These are phyloP conservation scores for Saccharomycopsis olivae DNA, from an alignment of 805 yeast genomes.

Conservation along the genomic window DNA sequence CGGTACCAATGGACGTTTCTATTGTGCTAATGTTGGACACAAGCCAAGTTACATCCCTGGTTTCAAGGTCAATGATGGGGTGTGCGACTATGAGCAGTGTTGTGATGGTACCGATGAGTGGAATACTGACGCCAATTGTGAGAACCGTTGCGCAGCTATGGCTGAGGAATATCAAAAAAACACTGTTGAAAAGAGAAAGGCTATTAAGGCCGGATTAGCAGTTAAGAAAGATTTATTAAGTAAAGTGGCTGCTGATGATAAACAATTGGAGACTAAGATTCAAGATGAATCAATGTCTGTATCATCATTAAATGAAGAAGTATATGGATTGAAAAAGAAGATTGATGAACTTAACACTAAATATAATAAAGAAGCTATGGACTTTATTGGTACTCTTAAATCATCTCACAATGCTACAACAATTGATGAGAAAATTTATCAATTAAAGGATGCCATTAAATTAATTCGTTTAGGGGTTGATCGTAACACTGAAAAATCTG, in stretches of 20 bases:
- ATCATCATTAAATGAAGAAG: conserved; percentile 13
- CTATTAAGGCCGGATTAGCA: conserved; percentile 20
- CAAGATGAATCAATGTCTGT: conserved; percentile 10
- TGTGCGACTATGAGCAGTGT: conserved; percentile 80
- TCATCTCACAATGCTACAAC: conserved; percentile 3
- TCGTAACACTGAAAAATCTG: conserved; percentile 8
- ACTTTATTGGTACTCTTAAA: conserved; percentile 10
- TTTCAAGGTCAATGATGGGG: conserved; percentile 73
- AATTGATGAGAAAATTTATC: conserved; percentile 2
- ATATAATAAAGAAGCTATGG: conserved; percentile 15
- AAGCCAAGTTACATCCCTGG: conserved; percentile 51
- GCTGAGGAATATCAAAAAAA: conserved; percentile 20
- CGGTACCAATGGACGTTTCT: conserved; percentile 40
- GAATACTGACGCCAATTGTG: conserved; percentile 22
- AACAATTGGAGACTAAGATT: conserved; percentile 3
- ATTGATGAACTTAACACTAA: conserved; percentile 14
- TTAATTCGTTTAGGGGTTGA: conserved; percentile 15
- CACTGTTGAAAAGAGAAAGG: conserved; percentile 19
- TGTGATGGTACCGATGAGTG: conserved; percentile 93
- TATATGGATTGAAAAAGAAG: conserved; percentile 9
- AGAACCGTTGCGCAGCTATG: conserved; percentile 23
- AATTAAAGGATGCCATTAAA: conserved; percentile 3
- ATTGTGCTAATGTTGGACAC: conserved; percentile 71
- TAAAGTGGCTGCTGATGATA: conserved; percentile 3
- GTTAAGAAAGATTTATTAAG: conserved; percentile 17